Evolutionary conservation across 75 land plant species (phyloP).

Genomic region (Chamaecyparis obtusa): DNA sequence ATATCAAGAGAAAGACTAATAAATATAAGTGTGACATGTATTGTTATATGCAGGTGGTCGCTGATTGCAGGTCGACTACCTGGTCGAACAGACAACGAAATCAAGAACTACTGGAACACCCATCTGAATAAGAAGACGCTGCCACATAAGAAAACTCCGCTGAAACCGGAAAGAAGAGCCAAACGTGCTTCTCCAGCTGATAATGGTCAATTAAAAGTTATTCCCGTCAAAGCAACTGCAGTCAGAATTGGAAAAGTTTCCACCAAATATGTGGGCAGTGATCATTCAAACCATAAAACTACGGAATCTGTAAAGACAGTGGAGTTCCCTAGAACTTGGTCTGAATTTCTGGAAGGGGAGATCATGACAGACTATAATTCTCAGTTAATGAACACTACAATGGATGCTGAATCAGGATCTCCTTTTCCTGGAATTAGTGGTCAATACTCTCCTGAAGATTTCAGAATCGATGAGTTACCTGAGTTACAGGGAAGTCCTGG

Average conservation of each 20-base stretch:
- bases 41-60: neutral
- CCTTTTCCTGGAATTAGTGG: too few species aligned
- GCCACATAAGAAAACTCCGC: too few species aligned
- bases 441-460: neutral
- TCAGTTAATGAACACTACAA: neutral
- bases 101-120: too few species aligned
- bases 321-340: neutral
- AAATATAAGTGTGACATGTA: too few species aligned
- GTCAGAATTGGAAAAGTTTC: neutral
- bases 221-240: neutral
- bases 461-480: too few species aligned
- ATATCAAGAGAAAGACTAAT: too few species aligned
- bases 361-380: neutral
- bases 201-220: too few species aligned
- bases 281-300: too few species aligned
- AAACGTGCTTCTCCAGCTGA: too few species aligned
- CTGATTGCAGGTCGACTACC: neutral
- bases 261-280: neutral
- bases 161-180: too few species aligned
- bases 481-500: too few species aligned
- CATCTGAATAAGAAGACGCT: too few species aligned
- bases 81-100: neutral
- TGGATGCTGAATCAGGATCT: neutral
- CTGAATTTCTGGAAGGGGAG: neutral
- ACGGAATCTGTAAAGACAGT: neutral